Percentiles rank a stretch among this genome's conserved stretches.
These are phyloP conservation scores for Platanthera zijinensis DNA, from an alignment of 106 monocot genomes.

Conservation along the genomic window DNA sequence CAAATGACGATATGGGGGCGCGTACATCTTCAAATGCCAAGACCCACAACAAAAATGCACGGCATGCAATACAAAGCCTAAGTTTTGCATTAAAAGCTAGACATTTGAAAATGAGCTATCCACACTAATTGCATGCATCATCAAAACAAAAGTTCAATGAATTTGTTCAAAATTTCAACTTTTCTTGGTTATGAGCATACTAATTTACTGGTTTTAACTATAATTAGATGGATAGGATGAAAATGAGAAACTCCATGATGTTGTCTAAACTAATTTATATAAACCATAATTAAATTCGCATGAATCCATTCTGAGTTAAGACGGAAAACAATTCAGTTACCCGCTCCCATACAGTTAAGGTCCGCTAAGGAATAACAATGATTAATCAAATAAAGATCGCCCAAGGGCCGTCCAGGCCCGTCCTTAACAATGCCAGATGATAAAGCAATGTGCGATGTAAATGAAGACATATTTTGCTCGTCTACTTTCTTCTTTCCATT, in stretches of 20 bases:
- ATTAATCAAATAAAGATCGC: not conserved
- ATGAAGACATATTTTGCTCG: not conserved
- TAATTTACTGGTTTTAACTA: not conserved
- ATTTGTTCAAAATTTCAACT: not conserved
- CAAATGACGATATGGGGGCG: no score
- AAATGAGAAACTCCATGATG: not conserved
- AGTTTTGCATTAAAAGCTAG: no score
- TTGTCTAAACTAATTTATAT: not conserved
- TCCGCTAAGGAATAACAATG: not conserved
- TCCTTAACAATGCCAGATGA: not conserved
- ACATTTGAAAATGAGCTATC: not conserved
- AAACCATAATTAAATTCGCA: not conserved
- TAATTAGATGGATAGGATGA: not conserved
- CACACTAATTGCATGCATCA: not conserved
- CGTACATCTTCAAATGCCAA: no score
- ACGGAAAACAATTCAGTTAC: not conserved
- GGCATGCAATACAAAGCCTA: no score
- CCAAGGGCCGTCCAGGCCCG: not conserved
- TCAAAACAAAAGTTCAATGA: not conserved
- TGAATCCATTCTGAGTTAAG: not conserved
- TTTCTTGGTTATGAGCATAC: not conserved
- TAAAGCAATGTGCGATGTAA: not conserved
- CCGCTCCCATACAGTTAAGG: not conserved
- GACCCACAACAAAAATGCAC: no score
- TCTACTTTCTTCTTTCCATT: not conserved